Evolutionary conservation across 192 early-diverging fungal genomes (phyloP), one percentile per base, ranked within the genome.

Genomic region (Podila clonocystis): DNA sequence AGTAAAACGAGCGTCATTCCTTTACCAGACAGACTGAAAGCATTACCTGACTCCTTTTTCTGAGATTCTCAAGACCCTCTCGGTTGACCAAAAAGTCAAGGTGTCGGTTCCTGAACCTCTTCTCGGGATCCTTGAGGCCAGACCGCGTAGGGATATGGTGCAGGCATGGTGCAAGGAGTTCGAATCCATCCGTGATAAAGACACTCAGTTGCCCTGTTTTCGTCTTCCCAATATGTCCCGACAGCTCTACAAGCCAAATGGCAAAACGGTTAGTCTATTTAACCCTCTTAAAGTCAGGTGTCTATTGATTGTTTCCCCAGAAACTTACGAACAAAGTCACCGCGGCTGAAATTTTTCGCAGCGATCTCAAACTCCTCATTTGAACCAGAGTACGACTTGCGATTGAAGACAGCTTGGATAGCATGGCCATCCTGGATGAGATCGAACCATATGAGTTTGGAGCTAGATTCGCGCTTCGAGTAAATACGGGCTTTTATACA

Each of bases 51-150:
- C 89, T 72, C 9, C 94, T 85, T n/a, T 84, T 90, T 30, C 78
- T 66, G 24, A 97, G 77, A 1, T 84, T 86, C 1, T 86, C 58
- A 9, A 77, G 67, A 2, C 87, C 74, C 31, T 87, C 82, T 5
- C 83, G 75, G 75, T 95, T 95, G 24, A 92, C 89, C 19, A 96
- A 71, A 61, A 97, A 85, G 82, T 95, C 94, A 36, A 97, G 64
- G 70, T 92, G 85, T 60, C 94, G 83, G 45, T 88, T 85, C 45
- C 94, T 87, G 71, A 93, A 93, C 31, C 93, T 84, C 75, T 90
- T 90, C 57, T 92, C 89, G 4, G 86, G 88, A 65, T 96, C 90
- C 28, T 84, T 86, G 22, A 91, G 70, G 15, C 87, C 90, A 24
- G 88, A 83, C 34, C 85, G 82, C 9, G 59, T 80, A 20, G 95